Percentiles rank a stretch among this genome's conserved stretches.
Conservation (phyloP, 352 stramenopile genomes). For the Pythium rhizo-oryzae region DNA sequence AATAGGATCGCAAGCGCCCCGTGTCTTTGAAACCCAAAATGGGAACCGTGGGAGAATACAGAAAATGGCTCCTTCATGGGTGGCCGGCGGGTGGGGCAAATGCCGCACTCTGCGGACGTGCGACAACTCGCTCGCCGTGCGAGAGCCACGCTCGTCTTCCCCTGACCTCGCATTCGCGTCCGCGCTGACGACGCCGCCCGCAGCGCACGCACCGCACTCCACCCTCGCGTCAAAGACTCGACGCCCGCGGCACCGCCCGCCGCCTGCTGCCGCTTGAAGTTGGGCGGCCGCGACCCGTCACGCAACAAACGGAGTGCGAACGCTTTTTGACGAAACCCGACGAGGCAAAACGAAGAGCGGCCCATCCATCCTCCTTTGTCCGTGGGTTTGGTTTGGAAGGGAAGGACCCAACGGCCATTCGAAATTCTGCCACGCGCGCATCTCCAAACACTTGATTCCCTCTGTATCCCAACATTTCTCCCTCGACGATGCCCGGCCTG, state of each 20-base stretch:
- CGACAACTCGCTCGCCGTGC: too few species aligned
- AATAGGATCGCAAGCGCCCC: neutral
- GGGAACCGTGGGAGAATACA: neutral
- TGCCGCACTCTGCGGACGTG: neutral
- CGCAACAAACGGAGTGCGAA: neutral
- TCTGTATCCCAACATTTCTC: neutral
- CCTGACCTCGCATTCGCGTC: too few species aligned
- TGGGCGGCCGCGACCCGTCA: neutral
- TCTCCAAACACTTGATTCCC: neutral
- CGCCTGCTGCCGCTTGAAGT: neutral
- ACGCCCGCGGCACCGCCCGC: neutral
- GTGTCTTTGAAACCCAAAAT: conserved; percentile 7
- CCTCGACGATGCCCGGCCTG: conserved; percentile 20
- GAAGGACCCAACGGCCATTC: neutral
- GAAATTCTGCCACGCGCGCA: conserved; percentile 1
- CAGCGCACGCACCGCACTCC: too few species aligned
- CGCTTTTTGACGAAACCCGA: too few species aligned
- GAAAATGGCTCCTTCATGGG: neutral
- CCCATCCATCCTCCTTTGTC: too few species aligned
- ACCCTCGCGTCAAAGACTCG: neutral
- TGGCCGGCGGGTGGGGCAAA: too few species aligned
- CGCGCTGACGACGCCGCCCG: too few species aligned
- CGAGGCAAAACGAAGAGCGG: too few species aligned
- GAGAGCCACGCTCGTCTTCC: neutral
- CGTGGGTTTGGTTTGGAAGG: neutral